phyloP scores from a whole-genome alignment of 176 grass and related monocot species.

The Puya raimondii region DNA sequence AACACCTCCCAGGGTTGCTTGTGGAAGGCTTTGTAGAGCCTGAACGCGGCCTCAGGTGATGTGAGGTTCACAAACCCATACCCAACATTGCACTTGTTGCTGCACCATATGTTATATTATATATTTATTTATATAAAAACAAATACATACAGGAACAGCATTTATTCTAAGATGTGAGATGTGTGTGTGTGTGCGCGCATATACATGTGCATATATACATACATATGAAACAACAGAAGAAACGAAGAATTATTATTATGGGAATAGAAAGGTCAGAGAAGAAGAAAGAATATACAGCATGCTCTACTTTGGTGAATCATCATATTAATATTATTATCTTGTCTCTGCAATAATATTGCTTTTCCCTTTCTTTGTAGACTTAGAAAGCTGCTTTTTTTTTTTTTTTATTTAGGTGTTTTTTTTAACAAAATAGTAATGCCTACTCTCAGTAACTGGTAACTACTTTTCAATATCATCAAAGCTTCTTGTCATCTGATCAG shows the following conservation, averaged over 20 bases:
- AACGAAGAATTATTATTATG: neutral
- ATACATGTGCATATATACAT: neutral
- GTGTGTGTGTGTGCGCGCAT: no score
- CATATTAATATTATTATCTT: neutral
- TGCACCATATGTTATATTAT: constrained; percentile 16
- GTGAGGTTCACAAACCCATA: constrained; percentile 98
- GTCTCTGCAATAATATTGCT: neutral
- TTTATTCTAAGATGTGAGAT: no score
- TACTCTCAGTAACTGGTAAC: neutral
- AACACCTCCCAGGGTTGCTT: constrained; percentile 94
- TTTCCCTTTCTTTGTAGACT: neutral
- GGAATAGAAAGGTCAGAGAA: neutral
- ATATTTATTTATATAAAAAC: no score
- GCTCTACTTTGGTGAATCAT: neutral
- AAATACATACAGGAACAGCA: no score
- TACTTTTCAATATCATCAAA: constrained; percentile 30
- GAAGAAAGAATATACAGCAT: neutral
- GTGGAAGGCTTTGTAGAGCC: constrained; percentile 94
- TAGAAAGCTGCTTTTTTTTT: neutral
- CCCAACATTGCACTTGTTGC: constrained; percentile 99
- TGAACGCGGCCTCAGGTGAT: constrained; percentile 71
- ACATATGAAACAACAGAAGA: neutral
- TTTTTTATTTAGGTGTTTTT: neutral
- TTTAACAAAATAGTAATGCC: constrained; percentile 5
- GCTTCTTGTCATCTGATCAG: constrained; percentile 33